A percentile compares a stretch with the other conserved stretches of the same genome.
phyloP scores from a whole-genome alignment of 148 eudicot genomes.

The Agrostemma githago region DNA sequence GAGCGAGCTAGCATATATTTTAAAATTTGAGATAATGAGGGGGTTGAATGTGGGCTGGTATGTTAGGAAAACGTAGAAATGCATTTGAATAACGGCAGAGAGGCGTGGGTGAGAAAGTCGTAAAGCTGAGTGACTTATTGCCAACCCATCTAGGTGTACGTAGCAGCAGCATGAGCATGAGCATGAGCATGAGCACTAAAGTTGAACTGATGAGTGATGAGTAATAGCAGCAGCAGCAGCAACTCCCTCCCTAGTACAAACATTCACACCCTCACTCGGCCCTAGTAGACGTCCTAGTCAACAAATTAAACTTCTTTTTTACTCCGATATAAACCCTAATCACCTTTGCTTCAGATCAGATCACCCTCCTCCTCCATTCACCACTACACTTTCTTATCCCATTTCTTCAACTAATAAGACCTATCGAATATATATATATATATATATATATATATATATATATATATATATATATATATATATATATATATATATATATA shows the following conservation, averaged over 20 bases:
- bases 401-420: not conserved
- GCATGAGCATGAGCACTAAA: too few species aligned
- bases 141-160: slow-evolving; percentile 8
- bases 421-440: not conserved
- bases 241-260: not conserved
- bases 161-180: not conserved
- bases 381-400: not conserved
- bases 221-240: not conserved
- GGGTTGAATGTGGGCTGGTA: too few species aligned
- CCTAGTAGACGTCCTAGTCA: not conserved
- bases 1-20: too few species aligned
- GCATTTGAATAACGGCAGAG: not conserved
- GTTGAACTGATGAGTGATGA: not conserved
- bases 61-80: not conserved
- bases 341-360: slow-evolving; percentile 6
- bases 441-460: too few species aligned
- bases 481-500: too few species aligned
- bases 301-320: not conserved
- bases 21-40: too few species aligned
- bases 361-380: slow-evolving; percentile 4
- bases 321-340: slow-evolving; percentile 7
- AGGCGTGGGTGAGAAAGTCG: slow-evolving; percentile 11
- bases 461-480: too few species aligned
- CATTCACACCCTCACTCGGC: not conserved
- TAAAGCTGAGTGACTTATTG: slow-evolving; percentile 9